Evolutionary conservation across 768 basidiomycete species (phyloP), one percentile per base, ranked within the genome.

Genomic region (Auricularia auricula-judae): DNA sequence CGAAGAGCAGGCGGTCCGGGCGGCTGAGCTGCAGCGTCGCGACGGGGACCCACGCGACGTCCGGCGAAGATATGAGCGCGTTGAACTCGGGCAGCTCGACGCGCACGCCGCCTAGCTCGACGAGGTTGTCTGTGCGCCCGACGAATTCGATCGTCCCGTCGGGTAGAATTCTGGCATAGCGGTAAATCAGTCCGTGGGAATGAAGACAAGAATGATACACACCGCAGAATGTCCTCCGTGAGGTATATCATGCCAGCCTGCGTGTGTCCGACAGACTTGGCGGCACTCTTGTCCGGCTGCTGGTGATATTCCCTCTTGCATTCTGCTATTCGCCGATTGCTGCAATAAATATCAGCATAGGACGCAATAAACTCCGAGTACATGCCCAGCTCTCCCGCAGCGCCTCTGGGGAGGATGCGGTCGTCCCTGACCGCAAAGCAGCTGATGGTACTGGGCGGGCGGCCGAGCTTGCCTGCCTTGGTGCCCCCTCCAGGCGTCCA

Each of bases 1-100:
- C 2, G 84, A 79, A 29, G 23, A 29, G 56, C 23, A 23, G 56
- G 12, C 56, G n/a, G 34, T 59, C 56, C 56, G 56, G 21, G 12
- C 56, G 56, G 21, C 21, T 7, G 56, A 59, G 56, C 56, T 59
- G 56, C 23, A 59, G 56, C 56, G 56, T 59, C 56, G 56, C 56
- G 12, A 59, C 56, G 23, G 56, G 56, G 21, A n/a, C 56, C 56
- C 56, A 59, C 16, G 23, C 11, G 23, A 4, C 34, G 23, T 29
- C 23, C 23, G 23, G 23, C 23, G 23, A 29, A 29, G 23, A 29
- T 29, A 29, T 29, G 23, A 29, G 23, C 23, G 23, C 23, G 23
- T 29, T 29, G 23, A 29, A 29, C 23, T 29, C 34, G 34, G 23
- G 10, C 16, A 23, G 12, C 21, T n/a, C 34, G 56, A 59, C 33